These are phyloP conservation scores for Cephaloascus fragrans DNA, from an alignment of 805 yeast genomes.

Conservation along the genomic window DNA sequence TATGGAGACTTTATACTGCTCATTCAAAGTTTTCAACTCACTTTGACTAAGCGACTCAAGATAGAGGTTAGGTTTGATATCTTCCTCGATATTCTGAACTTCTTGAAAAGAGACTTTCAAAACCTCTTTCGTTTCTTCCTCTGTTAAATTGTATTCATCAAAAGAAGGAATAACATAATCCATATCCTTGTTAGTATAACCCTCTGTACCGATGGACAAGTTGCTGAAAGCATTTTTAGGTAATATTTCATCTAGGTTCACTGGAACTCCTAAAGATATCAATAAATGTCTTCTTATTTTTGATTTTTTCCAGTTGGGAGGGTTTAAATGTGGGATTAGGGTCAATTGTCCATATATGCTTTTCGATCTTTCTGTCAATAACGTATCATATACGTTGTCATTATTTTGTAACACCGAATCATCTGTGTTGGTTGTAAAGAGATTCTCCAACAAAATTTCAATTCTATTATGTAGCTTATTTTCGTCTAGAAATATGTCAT, in stretches of 20 bases:
- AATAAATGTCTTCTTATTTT: slow-evolving; percentile 54
- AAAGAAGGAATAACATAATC: slow-evolving; percentile 17
- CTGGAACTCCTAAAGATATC: slow-evolving; percentile 61
- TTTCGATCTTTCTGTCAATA: slow-evolving; percentile 20
- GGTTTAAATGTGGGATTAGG: slow-evolving; percentile 37
- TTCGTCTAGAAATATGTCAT: neutral
- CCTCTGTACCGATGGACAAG: neutral
- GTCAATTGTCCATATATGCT: slow-evolving; percentile 38
- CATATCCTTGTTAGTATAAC: neutral
- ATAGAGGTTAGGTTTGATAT: slow-evolving; percentile 7
- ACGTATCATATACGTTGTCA: neutral
- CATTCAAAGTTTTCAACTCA: slow-evolving; percentile 3
- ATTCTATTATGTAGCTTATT: neutral
- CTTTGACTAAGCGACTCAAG: slow-evolving; percentile 15
- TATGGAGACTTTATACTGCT: slow-evolving; percentile 19
- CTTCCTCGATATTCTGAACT: slow-evolving; percentile 2
- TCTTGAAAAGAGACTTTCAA: slow-evolving; percentile 13
- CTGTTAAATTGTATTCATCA: slow-evolving; percentile 16
- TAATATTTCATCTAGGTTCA: slow-evolving; percentile 51
- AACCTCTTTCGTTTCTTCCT: slow-evolving; percentile 15
- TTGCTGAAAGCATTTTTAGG: slow-evolving; percentile 8
- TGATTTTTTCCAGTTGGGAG: slow-evolving; percentile 63
- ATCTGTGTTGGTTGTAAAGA: neutral
- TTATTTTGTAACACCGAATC: neutral
- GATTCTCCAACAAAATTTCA: neutral